These are phyloP conservation scores for Abrus precatorius DNA, from an alignment of 306 rosid species.

Conservation along the genomic window DNA sequence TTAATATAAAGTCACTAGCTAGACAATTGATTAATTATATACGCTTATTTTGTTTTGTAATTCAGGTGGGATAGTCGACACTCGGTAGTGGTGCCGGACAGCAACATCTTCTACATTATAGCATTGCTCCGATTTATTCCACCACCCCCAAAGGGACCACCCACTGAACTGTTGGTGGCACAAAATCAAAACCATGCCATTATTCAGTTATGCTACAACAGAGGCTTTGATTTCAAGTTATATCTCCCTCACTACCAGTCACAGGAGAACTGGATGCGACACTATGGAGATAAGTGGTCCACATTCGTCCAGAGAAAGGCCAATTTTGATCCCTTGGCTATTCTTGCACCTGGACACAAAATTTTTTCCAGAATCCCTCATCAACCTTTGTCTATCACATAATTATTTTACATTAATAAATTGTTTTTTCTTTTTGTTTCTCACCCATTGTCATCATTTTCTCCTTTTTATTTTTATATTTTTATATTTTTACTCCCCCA, in stretches of 20 bases:
- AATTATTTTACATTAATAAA: background rate
- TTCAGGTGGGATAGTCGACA: constrained; percentile 92
- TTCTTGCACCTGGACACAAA: constrained; percentile 92
- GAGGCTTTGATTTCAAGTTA: constrained; percentile 74
- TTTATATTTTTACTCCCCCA: background rate
- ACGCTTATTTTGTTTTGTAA: background rate
- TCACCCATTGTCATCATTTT: constrained; percentile 5
- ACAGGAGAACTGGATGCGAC: constrained; percentile 78
- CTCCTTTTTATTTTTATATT: constrained; percentile 4
- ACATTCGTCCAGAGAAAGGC: constrained; percentile 67
- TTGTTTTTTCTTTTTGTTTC: background rate
- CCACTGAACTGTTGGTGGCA: constrained; percentile 58
- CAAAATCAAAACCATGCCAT: constrained; percentile 86
- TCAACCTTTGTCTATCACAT: constrained; percentile 43
- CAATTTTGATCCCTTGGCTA: constrained; percentile 79
- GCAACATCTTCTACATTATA: constrained; percentile 86
- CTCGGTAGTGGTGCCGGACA: constrained; percentile 77
- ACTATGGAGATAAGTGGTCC: constrained; percentile 79
- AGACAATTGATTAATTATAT: background rate
- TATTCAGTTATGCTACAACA: constrained; percentile 58
- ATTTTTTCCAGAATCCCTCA: constrained; percentile 66
- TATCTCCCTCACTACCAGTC: constrained; percentile 87
- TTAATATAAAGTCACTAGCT: background rate
- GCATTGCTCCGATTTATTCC: constrained; percentile 79
- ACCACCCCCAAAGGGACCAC: constrained; percentile 66